These are phyloP conservation scores for Rhododendron williamsianum DNA, from an alignment of 148 eudicot species.

Conservation along the genomic window DNA sequence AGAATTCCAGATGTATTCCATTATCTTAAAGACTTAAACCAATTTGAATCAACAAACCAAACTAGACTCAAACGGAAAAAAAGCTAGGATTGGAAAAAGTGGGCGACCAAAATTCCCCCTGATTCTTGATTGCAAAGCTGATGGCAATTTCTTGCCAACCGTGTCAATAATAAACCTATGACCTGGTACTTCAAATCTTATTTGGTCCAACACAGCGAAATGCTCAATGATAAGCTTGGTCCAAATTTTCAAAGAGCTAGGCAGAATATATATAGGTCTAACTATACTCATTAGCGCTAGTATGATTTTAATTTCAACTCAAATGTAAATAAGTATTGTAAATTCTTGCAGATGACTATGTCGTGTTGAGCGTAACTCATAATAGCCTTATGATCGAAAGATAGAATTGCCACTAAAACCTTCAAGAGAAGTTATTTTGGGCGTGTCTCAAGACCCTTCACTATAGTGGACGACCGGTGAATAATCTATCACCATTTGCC, in stretches of 20 bases:
- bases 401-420: no score
- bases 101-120: background rate
- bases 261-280: background rate
- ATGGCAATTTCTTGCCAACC: background rate
- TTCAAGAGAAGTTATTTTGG: no score
- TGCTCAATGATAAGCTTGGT: background rate
- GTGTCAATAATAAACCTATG: background rate
- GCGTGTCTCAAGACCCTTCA: background rate
- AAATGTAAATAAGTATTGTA: background rate
- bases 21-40: background rate
- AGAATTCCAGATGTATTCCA: no score
- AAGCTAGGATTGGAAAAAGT: background rate
- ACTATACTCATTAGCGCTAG: background rate
- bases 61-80: background rate
- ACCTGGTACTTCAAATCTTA: background rate
- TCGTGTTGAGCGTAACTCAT: no score
- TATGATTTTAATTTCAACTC: background rate
- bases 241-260: background rate
- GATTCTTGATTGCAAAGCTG: background rate
- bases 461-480: background rate
- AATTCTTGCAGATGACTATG: no score
- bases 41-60: background rate
- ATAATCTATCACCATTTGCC: background rate
- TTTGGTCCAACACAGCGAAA: background rate
- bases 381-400: no score